Evolutionary conservation across 2,329 filamentous ascomycete species (phyloP), one percentile per base, ranked within the genome.

Genomic region (Xylaria arbuscula): DNA sequence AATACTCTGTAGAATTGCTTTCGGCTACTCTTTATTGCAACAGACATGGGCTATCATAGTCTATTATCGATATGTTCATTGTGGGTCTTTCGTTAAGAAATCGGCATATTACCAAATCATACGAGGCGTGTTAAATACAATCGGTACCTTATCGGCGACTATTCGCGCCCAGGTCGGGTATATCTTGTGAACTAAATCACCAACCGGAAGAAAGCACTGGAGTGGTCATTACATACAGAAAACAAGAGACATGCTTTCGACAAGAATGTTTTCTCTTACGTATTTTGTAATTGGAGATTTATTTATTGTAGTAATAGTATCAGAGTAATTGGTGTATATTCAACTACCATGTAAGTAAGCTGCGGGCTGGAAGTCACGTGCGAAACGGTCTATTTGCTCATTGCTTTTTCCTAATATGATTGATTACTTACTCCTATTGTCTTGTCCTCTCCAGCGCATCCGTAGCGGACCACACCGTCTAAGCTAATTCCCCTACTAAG

Each of bases 331-430:
- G 28, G 28, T 28, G 28, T 28, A 28, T 2, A 28, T 28, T 28
- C 28, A 28, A 28, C 28, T 28, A 28, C 28, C 28, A 28, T 28
- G 28, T 5, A 28, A 28, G 28, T 28, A 28, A 28, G 28, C 2
- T 28, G n/a, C n/a, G 17, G 19, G 3, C 7, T 3, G 19, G 45
- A n/a, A n/a, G 34, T 63, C 61, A 63, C 61, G 61, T 63, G 61
- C 13, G 15, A 51, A 63, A 48, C 38, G 51, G 48, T 24, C 28
- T 13, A 40, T 34, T 50, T 28, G 40, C 60, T 50, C 32, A 56
- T 50, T 57, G 40, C 51, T 57, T 54, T 22, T 42, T 45, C 17
- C 22, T 38, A 22, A 28, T 59, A 32, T 34, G 7, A 55, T 17
- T 45, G 40, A 17, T 45, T 45, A 17, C 28, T 53, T 19, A 36